These are phyloP conservation scores for Nakazawaea pomicola DNA, from an alignment of 805 yeast species.

Conservation along the genomic window DNA sequence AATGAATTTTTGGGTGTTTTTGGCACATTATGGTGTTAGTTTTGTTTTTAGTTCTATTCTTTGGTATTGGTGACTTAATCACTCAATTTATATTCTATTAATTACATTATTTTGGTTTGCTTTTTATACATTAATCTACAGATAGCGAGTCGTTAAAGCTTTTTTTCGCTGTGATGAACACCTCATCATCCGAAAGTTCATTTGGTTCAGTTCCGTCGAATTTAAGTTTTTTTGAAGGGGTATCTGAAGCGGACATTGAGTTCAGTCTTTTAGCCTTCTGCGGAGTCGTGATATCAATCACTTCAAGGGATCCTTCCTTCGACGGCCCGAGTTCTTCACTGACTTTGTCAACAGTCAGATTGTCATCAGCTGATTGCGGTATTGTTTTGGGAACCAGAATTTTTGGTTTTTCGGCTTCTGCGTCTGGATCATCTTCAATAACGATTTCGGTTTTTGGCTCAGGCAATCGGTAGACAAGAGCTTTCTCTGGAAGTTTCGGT, in stretches of 20 bases:
- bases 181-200: slow-evolving; percentile 3
- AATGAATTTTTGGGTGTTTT: background rate
- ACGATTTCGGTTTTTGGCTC: background rate
- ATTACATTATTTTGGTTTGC: too few species aligned
- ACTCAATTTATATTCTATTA: too few species aligned
- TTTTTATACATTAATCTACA: too few species aligned
- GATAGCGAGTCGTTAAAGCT: too few species aligned
- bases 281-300: background rate
- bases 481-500: slow-evolving; percentile 11
- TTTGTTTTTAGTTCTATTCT: too few species aligned
- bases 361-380: too few species aligned
- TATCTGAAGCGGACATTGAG: background rate
- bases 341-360: too few species aligned
- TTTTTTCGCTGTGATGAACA: slow-evolving; percentile 1
- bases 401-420: too few species aligned
- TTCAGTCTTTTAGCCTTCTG: slow-evolving; percentile 1
- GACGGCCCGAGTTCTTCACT: background rate
- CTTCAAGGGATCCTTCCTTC: background rate
- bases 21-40: too few species aligned
- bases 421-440: background rate
- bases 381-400: background rate
- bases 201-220: background rate
- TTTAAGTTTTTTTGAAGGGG: slow-evolving; percentile 3
- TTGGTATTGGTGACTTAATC: too few species aligned
- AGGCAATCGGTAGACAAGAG: background rate